phyloP scores from a whole-genome alignment of 352 stramenopile genomes.

The Phytophthora brassicae region DNA sequence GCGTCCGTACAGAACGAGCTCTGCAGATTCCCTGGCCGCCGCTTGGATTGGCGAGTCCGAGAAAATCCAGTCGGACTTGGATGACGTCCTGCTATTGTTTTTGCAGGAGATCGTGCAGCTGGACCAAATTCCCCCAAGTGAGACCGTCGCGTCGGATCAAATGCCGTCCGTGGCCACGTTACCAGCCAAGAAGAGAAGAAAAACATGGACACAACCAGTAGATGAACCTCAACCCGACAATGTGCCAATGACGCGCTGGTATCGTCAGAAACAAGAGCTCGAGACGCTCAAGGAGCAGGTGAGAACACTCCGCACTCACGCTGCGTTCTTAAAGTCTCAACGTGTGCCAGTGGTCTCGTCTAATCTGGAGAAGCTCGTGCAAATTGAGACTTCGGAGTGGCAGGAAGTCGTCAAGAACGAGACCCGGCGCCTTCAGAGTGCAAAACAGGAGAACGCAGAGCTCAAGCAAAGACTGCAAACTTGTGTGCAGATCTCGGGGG shows the following conservation, averaged over 20 bases:
- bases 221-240: no score
- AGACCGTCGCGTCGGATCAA: no score
- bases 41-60: no score
- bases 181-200: no score
- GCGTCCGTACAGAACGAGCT: no score
- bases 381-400: conserved; percentile 13
- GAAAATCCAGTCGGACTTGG: no score
- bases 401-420: conserved; percentile 11
- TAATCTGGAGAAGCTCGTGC: conserved; percentile 15
- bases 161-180: no score
- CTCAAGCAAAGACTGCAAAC: conserved; percentile 17
- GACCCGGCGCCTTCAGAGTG: conserved; percentile 2
- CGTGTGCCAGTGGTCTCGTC: not conserved
- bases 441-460: conserved; percentile 16
- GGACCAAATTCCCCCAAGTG: no score
- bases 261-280: conserved; percentile 27
- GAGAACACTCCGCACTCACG: conserved; percentile 6
- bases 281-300: conserved; percentile 19
- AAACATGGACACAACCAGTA: no score
- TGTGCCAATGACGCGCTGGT: conserved; percentile 15
- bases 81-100: no score
- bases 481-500: conserved; percentile 18
- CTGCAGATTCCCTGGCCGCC: no score
- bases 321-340: conserved; percentile 7
- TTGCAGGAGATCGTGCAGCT: no score